These are phyloP conservation scores for Paramecium sexaurelia DNA, from an alignment of 73 alveolate genomes.

Conservation along the genomic window DNA sequence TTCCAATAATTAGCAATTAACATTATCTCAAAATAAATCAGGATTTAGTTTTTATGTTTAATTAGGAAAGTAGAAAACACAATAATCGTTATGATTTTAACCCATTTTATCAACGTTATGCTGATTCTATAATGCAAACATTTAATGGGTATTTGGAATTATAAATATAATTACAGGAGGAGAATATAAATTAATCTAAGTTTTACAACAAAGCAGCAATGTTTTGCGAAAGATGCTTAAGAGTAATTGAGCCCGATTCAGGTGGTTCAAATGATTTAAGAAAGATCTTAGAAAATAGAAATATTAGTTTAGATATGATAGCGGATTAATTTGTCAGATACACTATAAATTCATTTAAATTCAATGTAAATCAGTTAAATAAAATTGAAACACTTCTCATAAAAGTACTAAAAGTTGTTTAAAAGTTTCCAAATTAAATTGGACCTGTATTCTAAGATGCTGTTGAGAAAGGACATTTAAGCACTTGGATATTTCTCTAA, in stretches of 20 bases:
- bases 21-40: slow-evolving; percentile 13
- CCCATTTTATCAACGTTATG: background rate
- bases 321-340: slow-evolving; percentile 54
- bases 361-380: background rate
- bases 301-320: slow-evolving; percentile 37
- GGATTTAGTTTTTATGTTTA: slow-evolving; percentile 11
- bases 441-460: slow-evolving; percentile 59
- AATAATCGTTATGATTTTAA: slow-evolving; percentile 1
- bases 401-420: slow-evolving; percentile 57
- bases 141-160: background rate
- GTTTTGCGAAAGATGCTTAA: slow-evolving; percentile 61
- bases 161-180: background rate
- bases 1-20: background rate
- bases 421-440: slow-evolving; percentile 47
- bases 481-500: slow-evolving; percentile 39
- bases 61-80: background rate
- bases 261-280: slow-evolving; percentile 60
- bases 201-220: slow-evolving; percentile 49
- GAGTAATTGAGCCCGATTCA: slow-evolving; percentile 64
- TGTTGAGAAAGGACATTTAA: background rate
- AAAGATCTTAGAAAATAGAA: slow-evolving; percentile 18
- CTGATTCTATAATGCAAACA: background rate
- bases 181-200: slow-evolving; percentile 24
- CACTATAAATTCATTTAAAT: slow-evolving; percentile 4
- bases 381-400: slow-evolving; percentile 9